phyloP scores from a whole-genome alignment of 2,329 filamentous ascomycete genomes.

The Pseudogymnoascus sp. region DNA sequence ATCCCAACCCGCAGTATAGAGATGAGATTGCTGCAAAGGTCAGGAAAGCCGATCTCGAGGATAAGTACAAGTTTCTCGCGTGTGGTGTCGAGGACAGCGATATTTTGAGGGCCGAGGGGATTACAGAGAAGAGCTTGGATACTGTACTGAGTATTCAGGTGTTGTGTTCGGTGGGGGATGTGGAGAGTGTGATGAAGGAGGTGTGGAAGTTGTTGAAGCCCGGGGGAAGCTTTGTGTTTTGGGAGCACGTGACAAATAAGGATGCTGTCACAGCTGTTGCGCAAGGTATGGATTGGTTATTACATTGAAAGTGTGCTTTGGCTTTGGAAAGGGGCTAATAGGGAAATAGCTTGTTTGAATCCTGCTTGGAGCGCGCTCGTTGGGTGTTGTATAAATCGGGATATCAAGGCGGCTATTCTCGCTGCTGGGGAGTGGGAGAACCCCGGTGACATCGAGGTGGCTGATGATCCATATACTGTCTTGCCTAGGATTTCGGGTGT shows the following conservation, averaged over 20 bases:
- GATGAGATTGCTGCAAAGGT: slow-evolving; percentile 26
- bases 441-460: slow-evolving; percentile 21
- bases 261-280: slow-evolving; percentile 23
- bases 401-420: slow-evolving; percentile 24
- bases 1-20: slow-evolving; percentile 32
- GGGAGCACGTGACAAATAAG: slow-evolving; percentile 33
- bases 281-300: slow-evolving; percentile 23
- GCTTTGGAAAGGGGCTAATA: slow-evolving; percentile 10
- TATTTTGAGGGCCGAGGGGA: slow-evolving; percentile 29
- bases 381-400: slow-evolving; percentile 25
- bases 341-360: slow-evolving; percentile 23
- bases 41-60: slow-evolving; percentile 24
- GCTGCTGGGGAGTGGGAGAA: slow-evolving; percentile 28
- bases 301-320: slow-evolving; percentile 1
- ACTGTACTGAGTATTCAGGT: slow-evolving; percentile 36
- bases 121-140: slow-evolving; percentile 32
- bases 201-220: slow-evolving; percentile 37
- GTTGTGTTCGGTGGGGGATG: slow-evolving; percentile 32
- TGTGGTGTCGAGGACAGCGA: slow-evolving; percentile 34
- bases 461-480: slow-evolving; percentile 22
- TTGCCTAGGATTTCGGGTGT: slow-evolving; percentile 28
- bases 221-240: slow-evolving; percentile 38
- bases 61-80: slow-evolving; percentile 32
- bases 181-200: slow-evolving; percentile 23
- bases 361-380: slow-evolving; percentile 27